Base-by-base conservation (phyloP, 495 filamentous ascomycete species). In the Thozetella sp. region DNA sequence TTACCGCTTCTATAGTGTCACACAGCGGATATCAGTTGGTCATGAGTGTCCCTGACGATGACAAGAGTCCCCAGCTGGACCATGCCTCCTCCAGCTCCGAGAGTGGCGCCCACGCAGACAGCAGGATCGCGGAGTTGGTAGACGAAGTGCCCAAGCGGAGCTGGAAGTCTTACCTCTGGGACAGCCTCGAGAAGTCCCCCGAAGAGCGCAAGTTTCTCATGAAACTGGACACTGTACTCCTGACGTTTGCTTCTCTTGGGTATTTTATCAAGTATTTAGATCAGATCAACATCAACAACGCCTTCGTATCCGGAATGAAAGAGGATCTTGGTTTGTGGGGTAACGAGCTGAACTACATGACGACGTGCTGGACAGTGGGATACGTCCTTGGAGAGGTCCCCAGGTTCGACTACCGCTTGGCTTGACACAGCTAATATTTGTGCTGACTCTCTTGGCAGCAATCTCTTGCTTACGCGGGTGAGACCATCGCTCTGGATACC, bases 331-430 rank as follows among this genome's bases (percentile, higher is more conserved):
- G 70, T 15, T 72, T 89, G n/a, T 76, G 80, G 34, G 83, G 84
- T 2, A 84, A 82, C 52, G 69, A 89, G 62, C 60, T 80, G 46
- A 79, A 77, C 52, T 76, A 76, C 55, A 70, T 84, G 74, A 75
- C 76, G 48, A 79, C 82, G 2, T 78, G 72, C 54, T 90, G 83
- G 81, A 89, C 85, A 0, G 80, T 87, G 17, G 87, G 87, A 15
- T 86, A 88, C 60, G 80, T 89, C 1, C 75, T 88, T 46, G 86
- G 85, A 13, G 76, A 88, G 60, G 81, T 89, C 34, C 87, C 86
- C 0, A 82, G 78, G 64, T 84, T 40, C 25, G n/a, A 48, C 17
- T n/a, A 17, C 23, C 19, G 3, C 22, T 40, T 34, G 25, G 37
- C 27, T 25, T 22, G n/a, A 15, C 13, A 13, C 17, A 11, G 22